Evolutionary conservation across 768 basidiomycete genomes (phyloP).

Genomic region (Boletus sp.): DNA sequence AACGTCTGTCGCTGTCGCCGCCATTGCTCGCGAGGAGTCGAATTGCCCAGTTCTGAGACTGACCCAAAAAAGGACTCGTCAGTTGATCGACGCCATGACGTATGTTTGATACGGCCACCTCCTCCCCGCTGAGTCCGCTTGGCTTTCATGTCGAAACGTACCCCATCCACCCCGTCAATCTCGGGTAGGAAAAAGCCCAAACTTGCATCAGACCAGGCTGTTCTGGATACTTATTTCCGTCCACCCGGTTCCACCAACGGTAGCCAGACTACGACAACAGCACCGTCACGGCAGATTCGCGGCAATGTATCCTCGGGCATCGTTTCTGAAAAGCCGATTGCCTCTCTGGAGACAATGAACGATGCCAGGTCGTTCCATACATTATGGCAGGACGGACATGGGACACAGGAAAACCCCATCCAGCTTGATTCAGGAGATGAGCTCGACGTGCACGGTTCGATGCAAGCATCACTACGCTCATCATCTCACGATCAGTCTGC

Average conservation of each 20-base stretch:
- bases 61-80: conserved; percentile 20
- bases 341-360: conserved; percentile 8
- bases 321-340: conserved; percentile 15
- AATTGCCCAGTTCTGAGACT: neutral
- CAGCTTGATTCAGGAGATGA: conserved; percentile 22
- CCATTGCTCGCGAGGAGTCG: no score
- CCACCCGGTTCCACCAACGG: conserved; percentile 6
- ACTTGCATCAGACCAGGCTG: conserved; percentile 13
- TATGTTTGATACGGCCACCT: conserved; percentile 15
- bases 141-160: conserved; percentile 22
- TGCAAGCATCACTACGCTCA: conserved; percentile 3
- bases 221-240: conserved; percentile 30
- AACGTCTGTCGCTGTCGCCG: neutral
- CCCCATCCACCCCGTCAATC: conserved; percentile 6
- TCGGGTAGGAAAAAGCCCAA: conserved; percentile 23
- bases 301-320: conserved; percentile 6
- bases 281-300: conserved; percentile 17
- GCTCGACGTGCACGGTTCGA: conserved; percentile 4
- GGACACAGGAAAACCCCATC: conserved; percentile 25
- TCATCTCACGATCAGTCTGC: conserved; percentile 12
- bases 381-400: conserved; percentile 24
- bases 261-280: conserved; percentile 8
- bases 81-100: conserved; percentile 29
- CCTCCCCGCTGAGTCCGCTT: conserved; percentile 1
- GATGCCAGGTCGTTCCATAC: neutral